A percentile compares a stretch with the other conserved stretches of the same genome.
Conservation (phyloP, 2,329 filamentous ascomycete species). For the Fusarium anthophilum region DNA sequence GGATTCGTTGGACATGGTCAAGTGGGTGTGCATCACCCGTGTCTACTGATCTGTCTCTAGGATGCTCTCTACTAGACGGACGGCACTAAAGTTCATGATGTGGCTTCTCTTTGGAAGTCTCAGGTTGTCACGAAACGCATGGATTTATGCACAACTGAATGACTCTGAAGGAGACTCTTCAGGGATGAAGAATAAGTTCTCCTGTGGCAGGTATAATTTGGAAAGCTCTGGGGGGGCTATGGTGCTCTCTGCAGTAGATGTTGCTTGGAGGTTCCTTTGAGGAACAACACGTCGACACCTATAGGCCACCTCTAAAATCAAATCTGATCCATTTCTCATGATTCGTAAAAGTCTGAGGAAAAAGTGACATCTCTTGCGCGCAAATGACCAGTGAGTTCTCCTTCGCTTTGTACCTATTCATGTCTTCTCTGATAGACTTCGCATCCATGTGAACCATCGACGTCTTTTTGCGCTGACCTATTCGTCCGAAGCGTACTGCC, state of each 20-base stretch:
- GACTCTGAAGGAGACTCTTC: neutral
- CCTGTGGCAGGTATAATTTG: neutral
- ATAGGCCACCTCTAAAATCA: neutral
- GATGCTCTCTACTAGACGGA: neutral
- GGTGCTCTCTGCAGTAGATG: neutral
- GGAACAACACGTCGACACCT: neutral
- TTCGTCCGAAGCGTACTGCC: conserved; percentile 8
- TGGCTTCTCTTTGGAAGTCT: neutral
- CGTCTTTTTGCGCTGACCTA: neutral
- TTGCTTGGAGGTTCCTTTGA: neutral
- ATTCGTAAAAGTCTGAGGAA: neutral
- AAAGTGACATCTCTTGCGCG: neutral
- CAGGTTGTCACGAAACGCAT: neutral
- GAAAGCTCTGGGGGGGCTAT: neutral
- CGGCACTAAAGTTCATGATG: neutral
- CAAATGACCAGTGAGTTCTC: neutral
- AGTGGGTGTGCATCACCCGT: neutral
- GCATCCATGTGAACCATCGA: neutral
- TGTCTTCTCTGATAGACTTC: neutral
- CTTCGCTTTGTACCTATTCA: neutral
- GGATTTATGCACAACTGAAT: neutral
- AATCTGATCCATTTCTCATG: neutral
- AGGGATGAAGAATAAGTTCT: neutral
- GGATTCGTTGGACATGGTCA: neutral
- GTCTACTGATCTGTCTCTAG: neutral